Base-by-base conservation (phyloP, 768 basidiomycete genomes). In the Boletus rex-veris region DNA sequence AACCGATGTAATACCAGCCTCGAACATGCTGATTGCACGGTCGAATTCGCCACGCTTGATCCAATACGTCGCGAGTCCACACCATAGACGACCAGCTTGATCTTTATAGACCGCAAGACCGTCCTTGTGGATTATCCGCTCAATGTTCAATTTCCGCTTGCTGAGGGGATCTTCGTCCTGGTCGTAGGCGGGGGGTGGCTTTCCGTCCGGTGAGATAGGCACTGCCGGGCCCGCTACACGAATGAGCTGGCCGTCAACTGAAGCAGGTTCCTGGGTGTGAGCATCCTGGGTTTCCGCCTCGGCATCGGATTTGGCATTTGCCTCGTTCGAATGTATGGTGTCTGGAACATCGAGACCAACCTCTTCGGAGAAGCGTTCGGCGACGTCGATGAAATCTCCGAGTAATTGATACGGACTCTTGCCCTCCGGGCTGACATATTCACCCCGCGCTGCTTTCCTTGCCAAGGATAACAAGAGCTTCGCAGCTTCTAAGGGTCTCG, bases 11-110 rank as follows among this genome's bases (percentile, higher is more conserved):
- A 98, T 79, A 14, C 94, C 97, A 21, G 82, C 72, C 71, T 98
- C 97, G 67, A 98, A 98, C 0, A 88, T 92, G 46, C 77, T 77
- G 58, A 86, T 91, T 15, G 92, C 92, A 48, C 90, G 80, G 57
- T 94, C 94, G 65, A 99, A 98, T 67, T 98, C 97, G 50, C 82
- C 92, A 6, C 93, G 86, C 73, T 97, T 97, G 70, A 95, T 95
- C 96, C 96, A 99, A 67, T 96, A 98, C 0, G 95, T 98, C 2
- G 95, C 95, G 28, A 98, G 72, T 1, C 96, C 97, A 6, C 92
- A 89, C 96, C 95, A 99, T 28, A 99, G 72, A 46, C 92, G 84
- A 11, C 97, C 97, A 3, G 95, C 92, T 72, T 99, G 97, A 68
- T 99, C 97, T 67, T 92, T 93, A 72, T 98, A 98, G 16, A 95